phyloP scores from a whole-genome alignment of 164 flowering plant genomes.

The Buxus sempervirens region DNA sequence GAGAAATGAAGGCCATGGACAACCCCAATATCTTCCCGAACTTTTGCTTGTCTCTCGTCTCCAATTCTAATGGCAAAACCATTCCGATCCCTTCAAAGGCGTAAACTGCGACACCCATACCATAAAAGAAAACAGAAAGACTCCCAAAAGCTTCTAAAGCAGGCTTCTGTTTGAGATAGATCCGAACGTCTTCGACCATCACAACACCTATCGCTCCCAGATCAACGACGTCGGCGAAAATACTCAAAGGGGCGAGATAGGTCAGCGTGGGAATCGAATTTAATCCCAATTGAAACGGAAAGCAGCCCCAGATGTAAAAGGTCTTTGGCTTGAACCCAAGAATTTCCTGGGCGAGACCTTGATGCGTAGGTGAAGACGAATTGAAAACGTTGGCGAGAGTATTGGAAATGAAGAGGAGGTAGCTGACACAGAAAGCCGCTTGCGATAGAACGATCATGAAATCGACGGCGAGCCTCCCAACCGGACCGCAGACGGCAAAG shows the following conservation, averaged over 20 bases:
- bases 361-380: conserved; percentile 3
- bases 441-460: conserved; percentile 53
- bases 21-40: conserved; percentile 56
- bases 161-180: conserved; percentile 29
- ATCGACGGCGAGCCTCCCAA: conserved; percentile 48
- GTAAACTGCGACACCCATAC: conserved; percentile 75
- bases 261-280: conserved; percentile 76
- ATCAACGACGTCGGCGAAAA: conserved; percentile 85
- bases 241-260: conserved; percentile 86
- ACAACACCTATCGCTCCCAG: conserved; percentile 83
- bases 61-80: conserved; percentile 79
- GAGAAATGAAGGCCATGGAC: conserved; percentile 55
- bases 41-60: conserved; percentile 49
- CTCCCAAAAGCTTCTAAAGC: conserved; percentile 59
- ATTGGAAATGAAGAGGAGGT: conserved; percentile 49
- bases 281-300: conserved; percentile 77
- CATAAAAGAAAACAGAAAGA: conserved; percentile 56
- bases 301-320: conserved; percentile 59
- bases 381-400: conserved; percentile 47
- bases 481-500: conserved; percentile 41
- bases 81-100: conserved; percentile 89
- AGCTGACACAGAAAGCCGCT: conserved; percentile 55
- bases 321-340: conserved; percentile 29
- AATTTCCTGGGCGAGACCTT: not conserved
- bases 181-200: conserved; percentile 63